Percentiles rank a stretch among this genome's conserved stretches.
Evolutionary conservation across 805 yeast genomes (phyloP).

Genomic region (Suhomyces emberorum): DNA sequence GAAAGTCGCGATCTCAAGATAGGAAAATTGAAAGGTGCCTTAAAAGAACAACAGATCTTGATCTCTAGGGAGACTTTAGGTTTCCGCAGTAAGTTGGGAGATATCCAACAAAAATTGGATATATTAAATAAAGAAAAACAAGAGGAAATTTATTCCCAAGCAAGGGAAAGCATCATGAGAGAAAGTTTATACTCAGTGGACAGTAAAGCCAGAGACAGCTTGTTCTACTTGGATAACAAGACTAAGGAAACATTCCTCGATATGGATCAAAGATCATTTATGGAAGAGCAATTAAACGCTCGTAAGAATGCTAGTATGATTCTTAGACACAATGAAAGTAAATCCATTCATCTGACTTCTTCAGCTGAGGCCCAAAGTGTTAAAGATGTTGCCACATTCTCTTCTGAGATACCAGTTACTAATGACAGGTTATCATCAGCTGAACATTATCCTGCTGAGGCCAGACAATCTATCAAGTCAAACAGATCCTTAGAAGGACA

Average conservation of each 20-base stretch:
- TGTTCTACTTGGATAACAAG: constrained; percentile 12
- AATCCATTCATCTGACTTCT: constrained; percentile 1
- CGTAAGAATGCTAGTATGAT: constrained; percentile 2
- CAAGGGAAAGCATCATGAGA: constrained; percentile 13
- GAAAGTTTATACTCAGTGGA: constrained; percentile 15
- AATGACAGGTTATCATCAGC: not conserved
- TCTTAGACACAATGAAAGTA: constrained; percentile 2
- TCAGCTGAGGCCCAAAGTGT: not conserved
- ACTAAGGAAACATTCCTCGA: constrained; percentile 12
- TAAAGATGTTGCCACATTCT: constrained; percentile 1
- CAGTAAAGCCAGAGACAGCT: constrained; percentile 12
- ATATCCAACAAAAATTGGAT: constrained; percentile 20
- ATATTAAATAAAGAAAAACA: constrained; percentile 11
- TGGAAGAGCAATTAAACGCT: constrained; percentile 4
- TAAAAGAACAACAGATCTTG: constrained; percentile 48
- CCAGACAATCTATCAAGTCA: not conserved
- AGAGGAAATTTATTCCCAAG: constrained; percentile 11
- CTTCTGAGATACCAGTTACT: not conserved
- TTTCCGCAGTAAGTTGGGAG: constrained; percentile 45
- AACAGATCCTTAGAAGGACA: not conserved
- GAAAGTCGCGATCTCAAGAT: constrained; percentile 58
- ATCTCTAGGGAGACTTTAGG: constrained; percentile 47
- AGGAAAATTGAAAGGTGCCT: constrained; percentile 46
- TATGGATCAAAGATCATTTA: constrained; percentile 7
- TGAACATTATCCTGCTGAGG: not conserved